Percentiles rank a stretch among this genome's conserved stretches.
Conservation (phyloP, 805 yeast species). For the Candida khao-thaluensis region DNA sequence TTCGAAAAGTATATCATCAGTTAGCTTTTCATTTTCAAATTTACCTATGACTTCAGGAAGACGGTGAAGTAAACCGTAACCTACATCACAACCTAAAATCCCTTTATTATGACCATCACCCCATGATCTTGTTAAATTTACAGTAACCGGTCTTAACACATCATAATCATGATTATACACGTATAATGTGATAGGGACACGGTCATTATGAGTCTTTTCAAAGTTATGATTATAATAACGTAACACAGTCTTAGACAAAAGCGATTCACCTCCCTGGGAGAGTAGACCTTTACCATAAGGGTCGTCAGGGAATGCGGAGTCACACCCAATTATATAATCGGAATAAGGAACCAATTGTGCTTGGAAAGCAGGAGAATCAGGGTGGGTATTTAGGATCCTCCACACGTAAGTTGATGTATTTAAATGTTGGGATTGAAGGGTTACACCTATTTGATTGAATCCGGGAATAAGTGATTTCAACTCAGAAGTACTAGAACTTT, state of each 20-base stretch:
- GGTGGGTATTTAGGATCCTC: slow-evolving; percentile 75
- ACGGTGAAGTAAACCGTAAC: slow-evolving; percentile 85
- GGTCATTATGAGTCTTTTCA: slow-evolving; percentile 31
- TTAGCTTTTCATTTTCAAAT: slow-evolving; percentile 37
- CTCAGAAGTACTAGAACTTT: slow-evolving; percentile 15
- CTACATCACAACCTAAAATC: slow-evolving; percentile 89
- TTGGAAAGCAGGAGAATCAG: slow-evolving; percentile 74
- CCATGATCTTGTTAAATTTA: slow-evolving; percentile 64
- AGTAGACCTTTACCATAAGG: slow-evolving; percentile 56
- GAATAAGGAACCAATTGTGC: slow-evolving; percentile 83
- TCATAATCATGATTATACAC: slow-evolving; percentile 90
- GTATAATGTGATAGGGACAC: slow-evolving; percentile 40
- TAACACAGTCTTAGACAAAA: slow-evolving; percentile 65
- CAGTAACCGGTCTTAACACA: slow-evolving; percentile 80
- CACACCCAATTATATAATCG: slow-evolving; percentile 80
- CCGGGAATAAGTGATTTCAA: slow-evolving; percentile 20
- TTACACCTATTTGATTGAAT: slow-evolving; percentile 58
- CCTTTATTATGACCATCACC: slow-evolving; percentile 66
- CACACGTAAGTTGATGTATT: slow-evolving; percentile 79
- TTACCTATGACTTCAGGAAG: slow-evolving; percentile 67
- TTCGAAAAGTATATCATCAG: slow-evolving; percentile 37
- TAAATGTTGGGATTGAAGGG: slow-evolving; percentile 76
- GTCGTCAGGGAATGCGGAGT: slow-evolving; percentile 60
- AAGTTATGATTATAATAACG: slow-evolving; percentile 51
- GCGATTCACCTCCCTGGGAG: slow-evolving; percentile 83